phyloP scores from a whole-genome alignment of 805 yeast species.

The Kurtzmaniella fragi region DNA sequence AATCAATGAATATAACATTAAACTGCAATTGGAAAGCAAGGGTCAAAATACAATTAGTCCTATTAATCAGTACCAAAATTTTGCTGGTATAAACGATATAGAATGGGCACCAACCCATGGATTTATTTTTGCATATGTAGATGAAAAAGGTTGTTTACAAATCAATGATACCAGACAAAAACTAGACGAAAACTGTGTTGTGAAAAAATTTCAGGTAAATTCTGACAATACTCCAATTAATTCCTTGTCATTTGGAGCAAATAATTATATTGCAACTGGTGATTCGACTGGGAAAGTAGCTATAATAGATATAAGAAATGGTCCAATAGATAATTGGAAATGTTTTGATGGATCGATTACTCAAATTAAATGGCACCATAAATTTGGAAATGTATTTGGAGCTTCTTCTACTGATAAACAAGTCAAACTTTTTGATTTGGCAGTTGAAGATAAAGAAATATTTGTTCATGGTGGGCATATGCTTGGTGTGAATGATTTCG shows the following conservation, averaged over 20 bases:
- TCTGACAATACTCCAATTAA: slow-evolving; percentile 42
- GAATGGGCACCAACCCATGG: slow-evolving; percentile 65
- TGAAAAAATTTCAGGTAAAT: slow-evolving; percentile 4
- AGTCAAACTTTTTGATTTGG: slow-evolving; percentile 59
- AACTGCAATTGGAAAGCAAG: slow-evolving; percentile 25
- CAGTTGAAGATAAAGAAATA: slow-evolving; percentile 26
- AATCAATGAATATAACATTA: slow-evolving; percentile 65
- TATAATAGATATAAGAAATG: slow-evolving; percentile 62
- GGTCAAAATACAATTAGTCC: slow-evolving; percentile 8
- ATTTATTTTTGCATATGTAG: slow-evolving; percentile 56
- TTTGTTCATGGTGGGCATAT: slow-evolving; percentile 85
- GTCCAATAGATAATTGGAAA: slow-evolving; percentile 12
- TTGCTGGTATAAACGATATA: slow-evolving; percentile 61
- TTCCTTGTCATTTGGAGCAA: slow-evolving; percentile 55
- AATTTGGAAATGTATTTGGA: slow-evolving; percentile 49
- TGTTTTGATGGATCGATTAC: slow-evolving; percentile 56
- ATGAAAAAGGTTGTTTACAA: slow-evolving; percentile 53
- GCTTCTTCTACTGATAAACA: slow-evolving; percentile 59
- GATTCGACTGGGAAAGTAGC: slow-evolving; percentile 51
- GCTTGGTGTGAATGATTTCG: slow-evolving; percentile 78
- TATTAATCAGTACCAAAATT: slow-evolving; percentile 13
- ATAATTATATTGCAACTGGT: slow-evolving; percentile 63
- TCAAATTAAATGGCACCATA: slow-evolving; percentile 69
- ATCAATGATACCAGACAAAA: slow-evolving; percentile 50
- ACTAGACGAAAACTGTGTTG: slow-evolving; percentile 5